Evolutionary conservation across 2,329 filamentous ascomycete species (phyloP), one percentile per base, ranked within the genome.

Genomic region (Cytospora paraplurivora): DNA sequence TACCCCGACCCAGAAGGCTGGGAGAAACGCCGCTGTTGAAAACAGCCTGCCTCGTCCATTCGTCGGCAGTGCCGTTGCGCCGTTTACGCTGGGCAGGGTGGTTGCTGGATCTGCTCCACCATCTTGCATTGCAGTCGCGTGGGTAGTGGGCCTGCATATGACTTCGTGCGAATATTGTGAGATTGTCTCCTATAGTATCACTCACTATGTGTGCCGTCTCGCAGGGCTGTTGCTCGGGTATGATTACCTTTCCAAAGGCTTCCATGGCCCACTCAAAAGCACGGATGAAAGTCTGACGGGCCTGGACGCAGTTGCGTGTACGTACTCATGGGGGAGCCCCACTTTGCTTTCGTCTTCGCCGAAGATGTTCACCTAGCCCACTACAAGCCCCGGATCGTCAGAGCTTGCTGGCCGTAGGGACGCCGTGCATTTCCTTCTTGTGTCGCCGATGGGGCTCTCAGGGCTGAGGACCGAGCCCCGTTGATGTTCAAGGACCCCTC

Each of bases 321-420:
- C 59, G 52, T 38, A 50, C 17, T 27, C 38, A 35, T 47, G 44
- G 58, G 27, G 54, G 50, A 52, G 54, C 52, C 59, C 64, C 64
- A 66, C 64, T 54, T 41, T 37, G 19, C 63, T 52, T 58, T 66
- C 64, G 61, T 66, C 49, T 21, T 63, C 56, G 19, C 64, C 64
- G 64, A 63, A 54, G 35, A 61, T 56, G 44, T 27, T 37, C 53
- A 60, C 49, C 53, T 66, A 49, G 53, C 12, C 33, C 19, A 55
- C 38, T 60, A 53, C 60, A 44, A 59, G 56, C 34, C 41, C 34
- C 37, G 21, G 37, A 56, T 53, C 56, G 57, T 41, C 33, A 49
- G 38, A 52, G 27, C 49, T 38, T 63, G 51, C n/a, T 34, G 33
- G 27, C 51, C 34, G 61, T 53, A 56, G 41, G 61, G 56, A 35